Base-by-base conservation (phyloP, 208 protist genomes). In the Trypanosomatidae sp. region DNA sequence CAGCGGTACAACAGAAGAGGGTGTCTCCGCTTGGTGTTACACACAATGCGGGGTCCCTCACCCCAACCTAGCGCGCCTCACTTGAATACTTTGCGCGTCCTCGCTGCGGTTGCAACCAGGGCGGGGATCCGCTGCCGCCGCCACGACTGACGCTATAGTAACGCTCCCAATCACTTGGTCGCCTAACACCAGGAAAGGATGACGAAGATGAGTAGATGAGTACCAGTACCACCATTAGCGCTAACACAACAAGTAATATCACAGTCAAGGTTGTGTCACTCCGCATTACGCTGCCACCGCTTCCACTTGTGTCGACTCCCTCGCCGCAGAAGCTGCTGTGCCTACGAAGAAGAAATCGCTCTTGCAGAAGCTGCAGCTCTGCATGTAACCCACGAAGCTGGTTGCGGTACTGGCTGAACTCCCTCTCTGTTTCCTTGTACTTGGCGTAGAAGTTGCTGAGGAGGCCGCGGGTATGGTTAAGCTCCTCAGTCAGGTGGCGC, bases 281-380 rank as follows among this genome's bases (percentile, higher is more conserved):
- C n/a, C 12, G 50, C 52, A 46, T 12, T 17, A 28, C 3, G 3
- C 47, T 43, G 28, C 52, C 9, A 17, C 39, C 1, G n/a, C 12
- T 30, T 58, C 28, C 33, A 36, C 22, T 28, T 44, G 19, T 10
- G 30, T 33, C 66, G 49, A 6, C 19, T 15, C 33, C 49, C 46
- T 55, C 66, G 25, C 66, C 19, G 33, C 15, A 6, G 43, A 30
- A 13, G 1, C 49, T 25, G 30, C 53, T 46, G 22, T 47, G 67
- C 52, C 36, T 39, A 7, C 67, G 67, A 30, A 71, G 50, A n/a
- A 60, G 67, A 28, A 62, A 58, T 3, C 67, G 67, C 52, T 71
- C 52, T n/a, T 62, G 67, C 22, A 71, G 67, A 10, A 46, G 47
- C 39, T 62, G 52, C 22, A 62, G 3, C 13, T 71, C 36, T 9